Percentiles rank a stretch among this genome's conserved stretches.
These are phyloP conservation scores for Dalbergia cultrata DNA, from an alignment of 306 rosid species.

Conservation along the genomic window DNA sequence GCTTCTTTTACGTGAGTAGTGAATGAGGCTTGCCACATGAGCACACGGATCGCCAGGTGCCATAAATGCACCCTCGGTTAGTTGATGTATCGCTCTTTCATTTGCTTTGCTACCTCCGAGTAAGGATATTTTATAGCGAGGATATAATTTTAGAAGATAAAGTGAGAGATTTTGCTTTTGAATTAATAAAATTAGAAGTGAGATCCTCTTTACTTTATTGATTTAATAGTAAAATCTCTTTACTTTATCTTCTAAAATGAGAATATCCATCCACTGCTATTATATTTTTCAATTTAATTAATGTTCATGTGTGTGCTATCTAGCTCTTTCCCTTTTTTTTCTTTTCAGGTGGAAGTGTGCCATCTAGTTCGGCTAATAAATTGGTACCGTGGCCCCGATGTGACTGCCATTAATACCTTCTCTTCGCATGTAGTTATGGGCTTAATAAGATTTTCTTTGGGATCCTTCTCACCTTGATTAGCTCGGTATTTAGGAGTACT, in stretches of 20 bases:
- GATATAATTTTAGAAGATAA: too few relatives aligned
- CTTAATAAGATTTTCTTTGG: neutral
- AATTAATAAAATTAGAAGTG: too few relatives aligned
- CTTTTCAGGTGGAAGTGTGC: neutral
- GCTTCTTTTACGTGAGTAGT: constrained; percentile 71
- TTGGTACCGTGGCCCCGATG: constrained; percentile 52
- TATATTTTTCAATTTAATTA: constrained; percentile 31
- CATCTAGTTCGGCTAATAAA: constrained; percentile 52
- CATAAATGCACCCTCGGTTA: constrained; percentile 51
- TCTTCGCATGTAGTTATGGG: neutral
- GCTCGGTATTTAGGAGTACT: neutral
- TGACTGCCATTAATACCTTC: constrained; percentile 67
- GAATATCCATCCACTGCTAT: too few relatives aligned
- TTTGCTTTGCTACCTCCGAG: too few relatives aligned
- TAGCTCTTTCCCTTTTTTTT: too few relatives aligned
- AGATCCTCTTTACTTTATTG: too few relatives aligned
- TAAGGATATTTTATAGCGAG: too few relatives aligned
- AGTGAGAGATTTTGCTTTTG: too few relatives aligned
- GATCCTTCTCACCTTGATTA: neutral
- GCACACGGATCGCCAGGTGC: constrained; percentile 28
- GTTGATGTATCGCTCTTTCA: neutral
- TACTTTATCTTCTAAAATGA: too few relatives aligned
- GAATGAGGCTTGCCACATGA: constrained; percentile 10
- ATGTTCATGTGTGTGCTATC: constrained; percentile 19
- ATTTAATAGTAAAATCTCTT: too few relatives aligned